Conservation (phyloP, 768 basidiomycete genomes). For the Phaeotremella skinneri region DNA sequence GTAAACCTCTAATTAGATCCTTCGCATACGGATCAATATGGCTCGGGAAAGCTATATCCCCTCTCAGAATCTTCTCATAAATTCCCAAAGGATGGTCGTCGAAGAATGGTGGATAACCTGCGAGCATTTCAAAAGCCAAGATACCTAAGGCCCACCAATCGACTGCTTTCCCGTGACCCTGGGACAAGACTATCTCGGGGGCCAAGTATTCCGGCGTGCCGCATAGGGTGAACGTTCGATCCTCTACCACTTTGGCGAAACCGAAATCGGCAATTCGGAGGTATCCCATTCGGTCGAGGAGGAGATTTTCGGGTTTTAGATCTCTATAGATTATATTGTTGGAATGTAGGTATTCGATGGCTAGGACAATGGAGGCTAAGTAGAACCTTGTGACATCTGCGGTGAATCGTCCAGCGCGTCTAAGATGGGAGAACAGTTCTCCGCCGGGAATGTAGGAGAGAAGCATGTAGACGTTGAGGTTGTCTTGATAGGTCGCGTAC, state of each 20-base stretch:
- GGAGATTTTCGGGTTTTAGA: conserved; percentile 97
- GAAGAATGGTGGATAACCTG: conserved; percentile 97
- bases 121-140: conserved; percentile 96
- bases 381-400: conserved; percentile 98
- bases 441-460: conserved; percentile 95
- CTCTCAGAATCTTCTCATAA: conserved; percentile 93
- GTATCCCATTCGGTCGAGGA: conserved; percentile 89
- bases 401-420: conserved; percentile 89
- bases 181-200: conserved; percentile 95
- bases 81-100: conserved; percentile 97
- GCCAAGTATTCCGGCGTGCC: conserved; percentile 72
- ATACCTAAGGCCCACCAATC: conserved; percentile 99
- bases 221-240: conserved; percentile 96
- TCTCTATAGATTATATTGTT: conserved; percentile 98
- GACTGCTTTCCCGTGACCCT: conserved; percentile 95
- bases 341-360: conserved; percentile 88
- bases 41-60: conserved; percentile 84
- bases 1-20: conserved; percentile 80
- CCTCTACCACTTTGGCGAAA: conserved; percentile 95
- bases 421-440: conserved; percentile 87
- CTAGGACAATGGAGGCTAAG: conserved; percentile 90
- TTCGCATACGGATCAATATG: conserved; percentile 85
- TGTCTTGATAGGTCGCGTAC: conserved; percentile 66
- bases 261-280: conserved; percentile 96
- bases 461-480: conserved; percentile 95